Percentiles rank a stretch among this genome's conserved stretches.
phyloP scores from a whole-genome alignment of 1,139 yeast species.

The Nematodospora anomalae region DNA sequence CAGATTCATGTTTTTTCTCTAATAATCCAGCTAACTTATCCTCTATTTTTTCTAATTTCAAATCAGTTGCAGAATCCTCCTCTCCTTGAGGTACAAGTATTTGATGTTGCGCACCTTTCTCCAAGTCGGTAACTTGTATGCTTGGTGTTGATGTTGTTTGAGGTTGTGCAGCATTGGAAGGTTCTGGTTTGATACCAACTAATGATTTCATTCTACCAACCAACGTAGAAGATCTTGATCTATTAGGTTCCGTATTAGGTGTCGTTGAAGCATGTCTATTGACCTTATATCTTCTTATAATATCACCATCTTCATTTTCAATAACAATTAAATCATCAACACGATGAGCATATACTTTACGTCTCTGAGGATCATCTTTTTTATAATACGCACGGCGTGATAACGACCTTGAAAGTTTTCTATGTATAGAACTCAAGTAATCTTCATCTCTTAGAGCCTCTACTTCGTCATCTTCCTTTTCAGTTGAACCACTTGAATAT shows the following conservation, averaged over 20 bases:
- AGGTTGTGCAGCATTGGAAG: conserved; percentile 2
- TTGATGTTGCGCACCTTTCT: conserved; percentile 10
- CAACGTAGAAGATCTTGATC: conserved; percentile 35
- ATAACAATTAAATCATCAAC: conserved; percentile 72
- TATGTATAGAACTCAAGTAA: conserved; percentile 5
- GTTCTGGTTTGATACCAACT: conserved; percentile 45
- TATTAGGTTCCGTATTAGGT: conserved; percentile 8
- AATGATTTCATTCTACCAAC: conserved; percentile 48
- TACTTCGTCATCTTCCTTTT: conserved; percentile 1
- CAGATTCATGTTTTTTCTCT: conserved; percentile 9
- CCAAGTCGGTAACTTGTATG: conserved; percentile 13
- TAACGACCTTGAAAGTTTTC: conserved; percentile 10
- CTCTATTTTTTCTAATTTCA: conserved; percentile 27
- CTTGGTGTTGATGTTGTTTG: conserved; percentile 13
- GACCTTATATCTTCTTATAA: conserved; percentile 76
- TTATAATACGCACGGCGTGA: conserved; percentile 25
- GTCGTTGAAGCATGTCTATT: conserved; percentile 45
- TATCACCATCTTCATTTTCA: conserved; percentile 91
- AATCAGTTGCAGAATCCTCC: conserved; percentile 18
- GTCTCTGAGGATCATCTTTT: conserved; percentile 28
- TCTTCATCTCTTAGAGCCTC: conserved; percentile 1
- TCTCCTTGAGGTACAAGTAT: conserved; percentile 10
- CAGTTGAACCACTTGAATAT: conserved; percentile 24
- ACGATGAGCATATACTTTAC: conserved; percentile 47
- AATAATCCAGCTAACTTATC: conserved; percentile 27